A percentile compares a stretch with the other conserved stretches of the same genome.
Evolutionary conservation across 148 eudicot species (phyloP).

Genomic region (Nepenthes gracilis): DNA sequence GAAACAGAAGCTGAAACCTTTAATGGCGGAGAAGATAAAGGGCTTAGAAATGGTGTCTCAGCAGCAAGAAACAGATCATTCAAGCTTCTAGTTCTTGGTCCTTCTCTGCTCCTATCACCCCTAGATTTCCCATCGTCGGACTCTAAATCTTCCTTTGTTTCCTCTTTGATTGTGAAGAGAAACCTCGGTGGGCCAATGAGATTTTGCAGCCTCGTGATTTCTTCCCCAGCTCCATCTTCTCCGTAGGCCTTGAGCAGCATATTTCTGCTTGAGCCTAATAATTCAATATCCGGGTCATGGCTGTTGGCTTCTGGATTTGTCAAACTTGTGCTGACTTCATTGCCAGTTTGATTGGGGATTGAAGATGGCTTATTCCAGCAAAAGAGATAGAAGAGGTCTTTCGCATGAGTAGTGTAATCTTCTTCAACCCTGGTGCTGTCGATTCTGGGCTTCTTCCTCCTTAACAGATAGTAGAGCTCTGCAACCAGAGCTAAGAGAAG

Average conservation of each 20-base stretch:
- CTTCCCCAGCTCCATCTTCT: slow-evolving; percentile 44
- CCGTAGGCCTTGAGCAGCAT: slow-evolving; percentile 22
- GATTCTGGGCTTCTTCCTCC: slow-evolving; percentile 55
- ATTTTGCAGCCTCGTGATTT: slow-evolving; percentile 68
- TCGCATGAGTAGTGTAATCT: slow-evolving; percentile 20
- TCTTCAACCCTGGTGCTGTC: slow-evolving; percentile 21
- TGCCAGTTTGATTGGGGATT: slow-evolving; percentile 8
- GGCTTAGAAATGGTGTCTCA: slow-evolving; percentile 44
- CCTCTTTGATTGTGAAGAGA: slow-evolving; percentile 80
- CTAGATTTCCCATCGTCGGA: slow-evolving; percentile 63
- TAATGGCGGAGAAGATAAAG: slow-evolving; percentile 39
- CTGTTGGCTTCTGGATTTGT: slow-evolving; percentile 12
- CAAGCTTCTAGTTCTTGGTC: slow-evolving; percentile 58
- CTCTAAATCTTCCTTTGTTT: slow-evolving; percentile 83
- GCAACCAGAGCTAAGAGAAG: slow-evolving; percentile 54
- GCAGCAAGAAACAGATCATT: slow-evolving; percentile 43
- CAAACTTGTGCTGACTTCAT: slow-evolving; percentile 7
- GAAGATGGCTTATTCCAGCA: slow-evolving; percentile 44
- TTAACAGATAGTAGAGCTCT: slow-evolving; percentile 65
- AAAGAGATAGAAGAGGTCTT: slow-evolving; percentile 33
- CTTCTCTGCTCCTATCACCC: slow-evolving; percentile 35
- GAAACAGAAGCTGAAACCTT: slow-evolving; percentile 13
- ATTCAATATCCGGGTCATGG: slow-evolving; percentile 35
- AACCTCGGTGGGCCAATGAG: slow-evolving; percentile 81
- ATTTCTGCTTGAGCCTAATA: slow-evolving; percentile 23